These are phyloP conservation scores for Nemania serpens DNA, from an alignment of 2,329 filamentous ascomycete species.

Conservation along the genomic window DNA sequence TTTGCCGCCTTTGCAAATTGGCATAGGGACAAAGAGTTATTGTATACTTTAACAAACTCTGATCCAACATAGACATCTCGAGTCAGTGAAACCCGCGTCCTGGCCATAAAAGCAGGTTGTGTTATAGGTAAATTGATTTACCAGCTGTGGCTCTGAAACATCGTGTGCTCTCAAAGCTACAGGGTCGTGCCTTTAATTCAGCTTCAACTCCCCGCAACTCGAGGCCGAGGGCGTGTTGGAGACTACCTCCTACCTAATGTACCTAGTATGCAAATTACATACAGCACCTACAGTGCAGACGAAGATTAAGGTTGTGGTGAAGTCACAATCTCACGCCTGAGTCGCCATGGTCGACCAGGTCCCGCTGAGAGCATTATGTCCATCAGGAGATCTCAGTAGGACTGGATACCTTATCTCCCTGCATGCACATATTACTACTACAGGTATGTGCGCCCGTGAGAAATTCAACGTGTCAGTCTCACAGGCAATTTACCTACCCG, in stretches of 20 bases:
- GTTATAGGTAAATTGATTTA: conserved; percentile 15
- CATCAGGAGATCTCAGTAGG: conserved; percentile 32
- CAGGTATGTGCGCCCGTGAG: conserved; percentile 25
- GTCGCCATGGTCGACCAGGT: conserved; percentile 4
- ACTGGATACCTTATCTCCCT: conserved; percentile 26
- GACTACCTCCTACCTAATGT: too few relatives aligned
- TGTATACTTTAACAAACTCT: background rate
- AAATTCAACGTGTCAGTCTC: conserved; percentile 43
- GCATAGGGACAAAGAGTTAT: too few relatives aligned
- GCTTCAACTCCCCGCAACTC: background rate
- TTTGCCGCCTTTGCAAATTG: too few relatives aligned
- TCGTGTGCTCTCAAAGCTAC: conserved; percentile 16
- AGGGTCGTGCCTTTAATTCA: background rate
- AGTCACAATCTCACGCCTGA: background rate
- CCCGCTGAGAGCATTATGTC: conserved; percentile 26
- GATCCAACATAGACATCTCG: background rate
- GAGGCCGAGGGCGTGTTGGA: too few relatives aligned
- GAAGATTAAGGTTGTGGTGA: background rate
- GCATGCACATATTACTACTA: conserved; percentile 30
- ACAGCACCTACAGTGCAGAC: too few relatives aligned
- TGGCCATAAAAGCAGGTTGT: conserved; percentile 8
- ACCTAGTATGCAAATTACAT: too few relatives aligned
- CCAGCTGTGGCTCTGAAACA: background rate
- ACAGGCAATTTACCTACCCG: conserved; percentile 29
- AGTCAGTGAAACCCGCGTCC: background rate